These are phyloP conservation scores for Botrytis tulipae DNA, from an alignment of 2,329 filamentous ascomycete species.

Conservation along the genomic window DNA sequence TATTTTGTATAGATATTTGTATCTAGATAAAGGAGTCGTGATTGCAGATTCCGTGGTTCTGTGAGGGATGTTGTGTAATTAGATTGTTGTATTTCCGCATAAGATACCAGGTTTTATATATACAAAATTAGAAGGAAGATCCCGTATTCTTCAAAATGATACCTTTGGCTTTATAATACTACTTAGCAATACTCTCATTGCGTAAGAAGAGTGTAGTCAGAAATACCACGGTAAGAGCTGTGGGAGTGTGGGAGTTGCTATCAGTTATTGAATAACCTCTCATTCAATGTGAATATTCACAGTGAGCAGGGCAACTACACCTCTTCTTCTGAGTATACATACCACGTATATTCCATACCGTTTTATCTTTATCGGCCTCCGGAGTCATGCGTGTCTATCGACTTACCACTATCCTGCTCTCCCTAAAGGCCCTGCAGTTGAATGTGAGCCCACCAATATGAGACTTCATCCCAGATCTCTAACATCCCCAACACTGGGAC, in stretches of 20 bases:
- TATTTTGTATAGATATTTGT: neutral
- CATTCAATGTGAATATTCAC: neutral
- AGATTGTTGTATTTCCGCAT: too few relatives aligned
- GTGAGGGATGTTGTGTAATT: neutral
- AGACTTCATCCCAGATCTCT: neutral
- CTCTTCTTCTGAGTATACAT: neutral
- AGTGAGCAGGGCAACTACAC: neutral
- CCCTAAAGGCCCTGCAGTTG: fast-evolving
- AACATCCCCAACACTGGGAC: neutral
- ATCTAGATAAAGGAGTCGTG: neutral
- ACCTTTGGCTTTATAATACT: neutral
- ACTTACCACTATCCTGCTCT: neutral
- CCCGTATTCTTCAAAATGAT: fast-evolving
- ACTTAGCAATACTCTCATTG: fast-evolving
- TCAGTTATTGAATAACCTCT: neutral
- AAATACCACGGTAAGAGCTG: neutral
- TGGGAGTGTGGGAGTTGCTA: neutral
- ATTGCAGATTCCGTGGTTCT: neutral
- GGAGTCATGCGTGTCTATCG: fast-evolving
- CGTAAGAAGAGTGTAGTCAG: neutral
- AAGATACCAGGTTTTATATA: neutral
- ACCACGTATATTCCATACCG: too few relatives aligned
- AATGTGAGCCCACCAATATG: neutral
- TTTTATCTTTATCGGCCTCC: neutral
- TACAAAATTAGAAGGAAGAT: neutral